Conservation (phyloP, 352 stramenopile species). For the Phytophthora rubi region DNA sequence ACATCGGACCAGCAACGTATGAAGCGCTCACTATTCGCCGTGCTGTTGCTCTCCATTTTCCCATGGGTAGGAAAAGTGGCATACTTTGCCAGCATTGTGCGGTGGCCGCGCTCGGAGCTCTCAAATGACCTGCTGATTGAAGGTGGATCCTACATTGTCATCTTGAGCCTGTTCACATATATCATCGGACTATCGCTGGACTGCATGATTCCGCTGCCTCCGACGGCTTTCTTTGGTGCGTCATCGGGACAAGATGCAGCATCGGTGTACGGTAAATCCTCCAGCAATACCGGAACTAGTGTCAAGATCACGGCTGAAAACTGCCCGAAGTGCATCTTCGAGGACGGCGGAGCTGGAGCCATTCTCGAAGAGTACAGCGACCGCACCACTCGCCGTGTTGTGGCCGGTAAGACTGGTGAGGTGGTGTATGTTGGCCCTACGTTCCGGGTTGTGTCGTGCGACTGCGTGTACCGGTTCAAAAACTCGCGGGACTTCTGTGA, state of each 20-base stretch:
- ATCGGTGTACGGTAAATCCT: constrained; percentile 46
- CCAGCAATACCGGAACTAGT: constrained; percentile 11
- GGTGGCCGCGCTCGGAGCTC: constrained; percentile 45
- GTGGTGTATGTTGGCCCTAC: constrained; percentile 72
- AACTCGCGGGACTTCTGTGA: constrained; percentile 68
- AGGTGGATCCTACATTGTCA: constrained; percentile 40
- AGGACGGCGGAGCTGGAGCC: constrained; percentile 77
- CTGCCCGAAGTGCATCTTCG: constrained; percentile 82
- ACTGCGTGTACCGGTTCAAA: constrained; percentile 82
- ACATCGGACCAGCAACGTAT: constrained; percentile 62
- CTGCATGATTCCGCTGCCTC: constrained; percentile 71
- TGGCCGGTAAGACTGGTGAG: constrained; percentile 47
- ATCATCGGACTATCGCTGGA: constrained; percentile 54
- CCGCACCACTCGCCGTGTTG: constrained; percentile 51
- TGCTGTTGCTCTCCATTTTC: constrained; percentile 61
- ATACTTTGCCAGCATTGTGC: constrained; percentile 59
- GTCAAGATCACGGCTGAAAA: constrained; percentile 76
- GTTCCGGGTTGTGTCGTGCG: constrained; percentile 85
- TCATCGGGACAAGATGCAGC: constrained; percentile 55
- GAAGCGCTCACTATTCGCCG: constrained; percentile 60
- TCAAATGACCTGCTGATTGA: constrained; percentile 57
- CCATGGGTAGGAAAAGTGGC: constrained; percentile 73
- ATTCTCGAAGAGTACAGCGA: constrained; percentile 75
- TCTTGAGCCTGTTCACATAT: constrained; percentile 55
- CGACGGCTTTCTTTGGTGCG: constrained; percentile 76